Evolutionary conservation across 1,284 basidiomycete genomes (phyloP).

Genomic region (Apiotrichum siamense): DNA sequence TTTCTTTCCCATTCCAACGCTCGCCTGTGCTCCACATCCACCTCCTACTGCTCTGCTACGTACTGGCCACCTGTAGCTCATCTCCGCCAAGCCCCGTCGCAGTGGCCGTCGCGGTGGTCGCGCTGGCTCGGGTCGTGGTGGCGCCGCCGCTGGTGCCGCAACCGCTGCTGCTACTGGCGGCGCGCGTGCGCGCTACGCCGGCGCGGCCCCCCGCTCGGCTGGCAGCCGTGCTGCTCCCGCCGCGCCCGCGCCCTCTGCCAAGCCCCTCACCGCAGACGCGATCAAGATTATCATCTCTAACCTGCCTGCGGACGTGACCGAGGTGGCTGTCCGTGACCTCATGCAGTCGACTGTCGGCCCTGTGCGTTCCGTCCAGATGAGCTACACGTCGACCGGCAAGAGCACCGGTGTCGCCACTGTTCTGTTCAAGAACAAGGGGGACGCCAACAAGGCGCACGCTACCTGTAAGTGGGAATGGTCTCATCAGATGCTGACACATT

Average conservation of each 20-base stretch:
- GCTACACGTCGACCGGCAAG: slow-evolving; percentile 76
- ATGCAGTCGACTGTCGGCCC: slow-evolving; percentile 88
- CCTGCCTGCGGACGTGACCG: slow-evolving; percentile 89
- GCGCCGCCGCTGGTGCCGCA: slow-evolving; percentile 24
- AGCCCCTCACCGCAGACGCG: slow-evolving; percentile 50
- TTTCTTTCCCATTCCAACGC: background rate
- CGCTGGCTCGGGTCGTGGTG: slow-evolving; percentile 49
- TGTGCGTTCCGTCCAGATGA: slow-evolving; percentile 72
- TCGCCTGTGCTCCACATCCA: no score
- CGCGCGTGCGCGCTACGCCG: slow-evolving; percentile 53
- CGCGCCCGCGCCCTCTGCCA: slow-evolving; percentile 41
- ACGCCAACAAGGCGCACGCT: slow-evolving; percentile 84
- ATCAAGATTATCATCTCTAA: slow-evolving; percentile 97
- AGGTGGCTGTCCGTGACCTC: slow-evolving; percentile 88
- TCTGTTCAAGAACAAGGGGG: slow-evolving; percentile 77
- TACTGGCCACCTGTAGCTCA: slow-evolving; percentile 56
- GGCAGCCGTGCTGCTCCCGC: slow-evolving; percentile 9
- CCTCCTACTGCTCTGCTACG: no score
- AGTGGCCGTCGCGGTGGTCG: slow-evolving; percentile 50
- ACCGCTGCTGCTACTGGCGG: slow-evolving; percentile 28
- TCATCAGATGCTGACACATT: background rate
- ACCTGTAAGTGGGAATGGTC: slow-evolving; percentile 55
- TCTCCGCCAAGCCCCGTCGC: slow-evolving; percentile 54
- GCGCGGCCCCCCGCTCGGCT: slow-evolving; percentile 19
- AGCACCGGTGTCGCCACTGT: slow-evolving; percentile 87